These are phyloP conservation scores for Retiboletus fuscus DNA, from an alignment of 1,284 basidiomycete species.

Conservation along the genomic window DNA sequence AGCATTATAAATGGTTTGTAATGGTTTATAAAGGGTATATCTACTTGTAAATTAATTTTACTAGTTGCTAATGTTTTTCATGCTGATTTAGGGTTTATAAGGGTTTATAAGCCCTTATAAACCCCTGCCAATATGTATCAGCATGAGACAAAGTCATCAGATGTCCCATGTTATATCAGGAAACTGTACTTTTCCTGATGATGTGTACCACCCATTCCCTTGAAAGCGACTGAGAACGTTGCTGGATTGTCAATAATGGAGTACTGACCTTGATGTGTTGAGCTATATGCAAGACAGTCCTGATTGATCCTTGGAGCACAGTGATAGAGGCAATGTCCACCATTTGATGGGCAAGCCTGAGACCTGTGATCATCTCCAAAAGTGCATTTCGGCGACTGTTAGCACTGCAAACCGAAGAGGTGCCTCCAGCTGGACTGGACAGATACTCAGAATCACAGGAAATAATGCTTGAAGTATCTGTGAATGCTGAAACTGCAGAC, in stretches of 20 bases:
- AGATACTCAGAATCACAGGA: constrained; percentile 1
- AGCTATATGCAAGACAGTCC: constrained; percentile 24
- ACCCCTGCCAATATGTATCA: no score
- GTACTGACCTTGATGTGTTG: constrained; percentile 31
- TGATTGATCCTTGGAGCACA: constrained; percentile 28
- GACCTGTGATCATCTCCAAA: constrained; percentile 16
- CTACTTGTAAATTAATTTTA: no score
- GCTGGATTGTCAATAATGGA: no score
- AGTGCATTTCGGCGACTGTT: constrained; percentile 8
- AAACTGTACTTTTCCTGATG: no score
- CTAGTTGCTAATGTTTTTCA: no score
- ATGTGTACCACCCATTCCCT: constrained; percentile 31
- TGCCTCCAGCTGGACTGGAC: constrained; percentile 16
- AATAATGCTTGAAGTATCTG: not conserved
- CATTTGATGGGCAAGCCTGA: constrained; percentile 26
- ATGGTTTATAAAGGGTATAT: no score
- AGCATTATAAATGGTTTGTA: no score
- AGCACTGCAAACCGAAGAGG: constrained; percentile 20
- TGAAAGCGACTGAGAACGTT: not conserved
- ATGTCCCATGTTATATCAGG: no score
- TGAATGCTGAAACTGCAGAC: constrained; percentile 4
- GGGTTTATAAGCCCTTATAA: no score
- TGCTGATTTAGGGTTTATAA: no score
- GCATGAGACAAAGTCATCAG: no score
- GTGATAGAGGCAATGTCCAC: constrained; percentile 27